phyloP scores from a whole-genome alignment of 2,329 filamentous ascomycete species.

The Ophiostoma sp. region DNA sequence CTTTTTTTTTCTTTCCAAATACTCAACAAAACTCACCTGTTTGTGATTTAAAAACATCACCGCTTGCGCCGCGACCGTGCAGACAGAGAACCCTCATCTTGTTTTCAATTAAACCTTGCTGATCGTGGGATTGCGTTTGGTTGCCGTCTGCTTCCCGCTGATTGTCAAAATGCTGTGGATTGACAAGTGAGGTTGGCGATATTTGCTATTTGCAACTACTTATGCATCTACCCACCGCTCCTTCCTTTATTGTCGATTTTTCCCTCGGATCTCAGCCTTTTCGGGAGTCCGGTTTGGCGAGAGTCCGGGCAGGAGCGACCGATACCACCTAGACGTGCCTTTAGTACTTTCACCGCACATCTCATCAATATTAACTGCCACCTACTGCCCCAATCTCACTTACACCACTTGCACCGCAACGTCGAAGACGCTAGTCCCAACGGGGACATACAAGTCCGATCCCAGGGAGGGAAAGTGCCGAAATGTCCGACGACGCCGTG shows the following conservation, averaged over 20 bases:
- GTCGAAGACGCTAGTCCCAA: neutral
- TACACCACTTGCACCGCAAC: conserved; percentile 5
- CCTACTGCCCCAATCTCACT: neutral
- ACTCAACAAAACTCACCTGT: conserved; percentile 30
- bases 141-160: neutral
- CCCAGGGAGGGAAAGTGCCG: neutral
- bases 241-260: neutral
- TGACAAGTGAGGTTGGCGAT: neutral
- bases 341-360: neutral
- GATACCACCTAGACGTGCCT: neutral
- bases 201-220: neutral
- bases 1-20: conserved; percentile 6
- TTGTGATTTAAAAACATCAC: conserved; percentile 36
- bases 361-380: neutral
- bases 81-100: conserved; percentile 37
- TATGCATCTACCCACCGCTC: neutral
- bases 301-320: conserved; percentile 19
- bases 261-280: conserved; percentile 15
- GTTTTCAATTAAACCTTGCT: neutral
- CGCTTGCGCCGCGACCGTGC: conserved; percentile 38
- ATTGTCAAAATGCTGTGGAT: neutral
- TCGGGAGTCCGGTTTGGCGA: conserved; percentile 25
- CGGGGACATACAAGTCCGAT: neutral
- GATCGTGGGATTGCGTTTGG: neutral
- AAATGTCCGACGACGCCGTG: neutral